Base-by-base conservation (phyloP, 2,329 filamentous ascomycete genomes). In the Botrytis deweyae region DNA sequence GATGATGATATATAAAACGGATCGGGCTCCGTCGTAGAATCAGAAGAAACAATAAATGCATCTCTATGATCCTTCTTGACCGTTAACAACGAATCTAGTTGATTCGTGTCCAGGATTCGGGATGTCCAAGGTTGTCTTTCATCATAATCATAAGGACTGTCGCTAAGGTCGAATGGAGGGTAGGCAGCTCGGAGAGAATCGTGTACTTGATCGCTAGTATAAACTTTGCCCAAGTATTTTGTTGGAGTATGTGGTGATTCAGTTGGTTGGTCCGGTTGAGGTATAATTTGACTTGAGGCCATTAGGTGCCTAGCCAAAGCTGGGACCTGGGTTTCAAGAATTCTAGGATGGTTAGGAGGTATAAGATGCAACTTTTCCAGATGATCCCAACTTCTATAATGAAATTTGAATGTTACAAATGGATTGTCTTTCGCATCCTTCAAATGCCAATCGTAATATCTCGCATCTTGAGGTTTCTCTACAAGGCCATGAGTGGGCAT, bases 351-450 rank as follows among this genome's bases (percentile, higher is more conserved):
- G 38, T 73, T 36, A 20, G 72, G 25, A 20, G 80, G 77, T 40
- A 87, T 83, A 7, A 90, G 80, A 71, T 86, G 86, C 16, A 89
- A 82, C 46, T 83, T 80, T 12, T 82, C 78, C 18, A 90, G 83
- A 72, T 84, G 85, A 16, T 83, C 81, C 84, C 84, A 86, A 10
- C 86, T 87, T 44, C 88, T 84, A 76, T 90, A 90, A 74, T 90
- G 86, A 75, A 89, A 88, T 40, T 83, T 83, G 74, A 89, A 90
- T 0, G 84, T 84, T 7, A 84, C 85, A 75, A 85, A 89, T 0
- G 88, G 88, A 2, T 79, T 82, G 62, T 88, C 85, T 72, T 83
- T 86, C 0, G 86, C 80, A 73, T 90, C 88, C 36, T 84, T 78
- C 5, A 90, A 81, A 62, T 83, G 80, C 81, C 86, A 90, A 75